Percentiles rank a stretch among this genome's conserved stretches.
Conservation (phyloP, 2,329 filamentous ascomycete genomes). For the Nemania sp. region DNA sequence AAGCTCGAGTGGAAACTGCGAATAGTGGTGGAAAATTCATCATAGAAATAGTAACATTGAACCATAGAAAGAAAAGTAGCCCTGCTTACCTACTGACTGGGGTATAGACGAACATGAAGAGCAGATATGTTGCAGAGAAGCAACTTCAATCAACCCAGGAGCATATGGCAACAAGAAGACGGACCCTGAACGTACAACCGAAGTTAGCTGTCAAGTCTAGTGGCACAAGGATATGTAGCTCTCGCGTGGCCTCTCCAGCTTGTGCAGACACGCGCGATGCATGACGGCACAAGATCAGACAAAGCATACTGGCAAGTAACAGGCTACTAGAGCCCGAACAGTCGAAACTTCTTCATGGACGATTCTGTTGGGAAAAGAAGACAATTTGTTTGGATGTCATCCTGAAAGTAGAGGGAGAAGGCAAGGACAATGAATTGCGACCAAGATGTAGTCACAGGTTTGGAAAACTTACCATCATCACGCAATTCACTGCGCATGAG, state of each 20-base stretch:
- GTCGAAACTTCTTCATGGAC: constrained; percentile 76
- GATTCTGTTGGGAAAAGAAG: constrained; percentile 91
- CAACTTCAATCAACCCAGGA: no score
- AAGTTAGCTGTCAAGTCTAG: constrained; percentile 8
- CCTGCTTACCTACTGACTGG: constrained; percentile 4
- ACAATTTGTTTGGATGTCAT: constrained; percentile 71
- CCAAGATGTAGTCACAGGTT: neutral
- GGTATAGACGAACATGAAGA: neutral
- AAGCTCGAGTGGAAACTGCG: constrained; percentile 87
- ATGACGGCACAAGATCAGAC: constrained; percentile 60
- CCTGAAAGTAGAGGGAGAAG: constrained; percentile 53
- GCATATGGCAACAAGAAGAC: neutral
- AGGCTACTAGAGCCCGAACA: constrained; percentile 69
- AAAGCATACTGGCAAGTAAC: constrained; percentile 91
- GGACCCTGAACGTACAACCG: neutral
- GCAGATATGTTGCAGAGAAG: neutral
- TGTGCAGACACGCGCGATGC: constrained; percentile 5
- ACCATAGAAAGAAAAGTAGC: neutral
- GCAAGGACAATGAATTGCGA: neutral
- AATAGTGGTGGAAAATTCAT: constrained; percentile 74
- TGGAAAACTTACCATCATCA: no score
- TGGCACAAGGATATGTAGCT: neutral
- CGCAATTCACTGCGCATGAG: no score
- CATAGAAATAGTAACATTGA: neutral
- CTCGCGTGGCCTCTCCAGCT: constrained; percentile 9